Evolutionary conservation across 305 asterid genomes (phyloP), one percentile per base, ranked within the genome.

Genomic region (Vinca major): DNA sequence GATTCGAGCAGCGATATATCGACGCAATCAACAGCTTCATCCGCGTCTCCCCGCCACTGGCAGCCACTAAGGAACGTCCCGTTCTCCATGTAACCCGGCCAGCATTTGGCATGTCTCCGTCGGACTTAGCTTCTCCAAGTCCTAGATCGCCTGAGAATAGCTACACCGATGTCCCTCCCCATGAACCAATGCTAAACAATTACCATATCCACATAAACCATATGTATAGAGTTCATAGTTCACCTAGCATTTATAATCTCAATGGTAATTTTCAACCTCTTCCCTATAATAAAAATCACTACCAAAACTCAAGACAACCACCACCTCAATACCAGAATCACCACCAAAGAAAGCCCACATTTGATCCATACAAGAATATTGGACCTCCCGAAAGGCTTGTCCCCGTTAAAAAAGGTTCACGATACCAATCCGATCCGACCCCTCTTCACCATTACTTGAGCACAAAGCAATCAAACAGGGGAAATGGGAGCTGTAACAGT

Each of bases 201-300:
- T 54, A 67, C 12, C 75, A 71, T 1, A 74, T 61, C 19, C 64
- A 52, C 66, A 70, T 71, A 58, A 62, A 36, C 51, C 70, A 75
- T 51, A 78, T 90, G 80, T 95, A 83, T 20, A 86, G 66, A 72
- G 92, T 92, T 19, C 85, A 70, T 53, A 92, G 97, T 58, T 84
- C 89, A 16, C 97, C 93, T 20, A 89, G 71, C 82, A 71, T 89
- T 60, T 80, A 78, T 72, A 80, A 76, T 79, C 73, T 75, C 45
- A 74, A 57, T 52, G 57, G 67, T 61, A 70, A 21, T 12, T 70
- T 62, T 45, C 81, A 62, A 3, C 79, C 69, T 16, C 54, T 60
- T n/a, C 40, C 60, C 70, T 77, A 73, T 44, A 74, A 4, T 41
- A 41, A 26, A 0, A 26, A 72, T 43, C 72, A 79, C 66, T 67